Conservation (phyloP, 2,329 filamentous ascomycete genomes). For the Tolypocladium pustulatum region DNA sequence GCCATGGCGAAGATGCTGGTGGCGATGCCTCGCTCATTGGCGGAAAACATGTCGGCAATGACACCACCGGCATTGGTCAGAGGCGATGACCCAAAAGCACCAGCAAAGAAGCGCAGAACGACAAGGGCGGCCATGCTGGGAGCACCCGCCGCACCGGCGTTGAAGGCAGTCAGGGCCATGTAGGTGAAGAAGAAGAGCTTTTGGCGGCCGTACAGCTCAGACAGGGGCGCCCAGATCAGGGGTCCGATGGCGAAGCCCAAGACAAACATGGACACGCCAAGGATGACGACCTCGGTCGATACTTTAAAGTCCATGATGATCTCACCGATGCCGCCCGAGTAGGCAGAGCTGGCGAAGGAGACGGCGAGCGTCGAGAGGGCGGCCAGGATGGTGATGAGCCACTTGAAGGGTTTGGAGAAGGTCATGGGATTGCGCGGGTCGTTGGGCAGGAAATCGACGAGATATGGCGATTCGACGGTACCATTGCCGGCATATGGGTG, state of each 20-base stretch:
- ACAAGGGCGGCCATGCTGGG: constrained; percentile 49
- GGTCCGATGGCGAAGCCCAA: constrained; percentile 52
- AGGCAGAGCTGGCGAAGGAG: constrained; percentile 60
- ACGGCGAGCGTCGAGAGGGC: constrained; percentile 59
- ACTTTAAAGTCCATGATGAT: constrained; percentile 46
- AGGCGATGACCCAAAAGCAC: constrained; percentile 51
- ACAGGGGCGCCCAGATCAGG: constrained; percentile 55
- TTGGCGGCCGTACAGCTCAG: constrained; percentile 53
- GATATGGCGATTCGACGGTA: constrained; percentile 55
- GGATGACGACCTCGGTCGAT: constrained; percentile 39
- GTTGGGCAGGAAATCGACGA: constrained; percentile 56
- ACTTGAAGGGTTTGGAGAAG: constrained; percentile 48
- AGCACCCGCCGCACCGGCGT: constrained; percentile 45
- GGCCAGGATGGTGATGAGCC: constrained; percentile 52
- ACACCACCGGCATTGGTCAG: constrained; percentile 53
- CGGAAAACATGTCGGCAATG: constrained; percentile 52
- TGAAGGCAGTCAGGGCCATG: constrained; percentile 48
- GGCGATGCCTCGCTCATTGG: constrained; percentile 43
- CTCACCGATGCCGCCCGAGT: constrained; percentile 44
- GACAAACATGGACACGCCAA: constrained; percentile 56
- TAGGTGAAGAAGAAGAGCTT: constrained; percentile 50
- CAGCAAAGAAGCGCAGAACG: constrained; percentile 59
- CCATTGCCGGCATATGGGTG: constrained; percentile 49
- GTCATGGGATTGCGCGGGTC: constrained; percentile 59
- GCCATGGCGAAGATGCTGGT: constrained; percentile 50